A percentile compares a stretch with the other conserved stretches of the same genome.
phyloP scores from a whole-genome alignment of 805 yeast genomes.

The Saccharomycopsis synnaedendra region DNA sequence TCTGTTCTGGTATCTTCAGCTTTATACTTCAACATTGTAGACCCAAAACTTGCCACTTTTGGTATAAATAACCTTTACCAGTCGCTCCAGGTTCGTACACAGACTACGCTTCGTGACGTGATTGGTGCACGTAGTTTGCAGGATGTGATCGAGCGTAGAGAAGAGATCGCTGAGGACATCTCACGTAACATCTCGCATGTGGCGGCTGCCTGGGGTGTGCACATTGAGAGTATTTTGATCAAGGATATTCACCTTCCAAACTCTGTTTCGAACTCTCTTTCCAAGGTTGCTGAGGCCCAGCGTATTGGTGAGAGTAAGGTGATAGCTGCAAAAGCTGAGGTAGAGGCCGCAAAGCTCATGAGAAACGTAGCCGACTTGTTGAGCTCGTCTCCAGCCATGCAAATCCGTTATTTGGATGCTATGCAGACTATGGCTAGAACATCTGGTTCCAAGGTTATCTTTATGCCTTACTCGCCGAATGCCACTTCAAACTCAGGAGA shows the following conservation, averaged over 20 bases:
- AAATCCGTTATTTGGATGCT: slow-evolving; percentile 68
- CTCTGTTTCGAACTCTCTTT: slow-evolving; percentile 46
- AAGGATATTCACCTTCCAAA: slow-evolving; percentile 50
- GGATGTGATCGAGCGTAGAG: slow-evolving; percentile 64
- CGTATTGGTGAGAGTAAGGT: slow-evolving; percentile 69
- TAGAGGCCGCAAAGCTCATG: slow-evolving; percentile 65
- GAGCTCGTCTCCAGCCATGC: slow-evolving; percentile 69
- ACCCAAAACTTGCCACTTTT: slow-evolving; percentile 56
- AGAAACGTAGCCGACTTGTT: slow-evolving; percentile 69
- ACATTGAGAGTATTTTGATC: slow-evolving; percentile 54
- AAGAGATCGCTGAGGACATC: slow-evolving; percentile 56
- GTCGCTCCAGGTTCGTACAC: slow-evolving; percentile 57
- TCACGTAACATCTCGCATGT: slow-evolving; percentile 49
- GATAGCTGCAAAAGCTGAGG: slow-evolving; percentile 66
- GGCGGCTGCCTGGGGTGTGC: slow-evolving; percentile 61
- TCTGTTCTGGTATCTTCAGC: slow-evolving; percentile 52
- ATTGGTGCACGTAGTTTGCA: slow-evolving; percentile 55
- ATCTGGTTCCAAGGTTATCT: slow-evolving; percentile 56
- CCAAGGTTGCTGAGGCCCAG: slow-evolving; percentile 67
- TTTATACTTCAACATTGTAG: slow-evolving; percentile 52
- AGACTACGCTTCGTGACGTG: slow-evolving; percentile 63
- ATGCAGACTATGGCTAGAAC: slow-evolving; percentile 60
- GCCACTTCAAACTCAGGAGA: too few relatives aligned
- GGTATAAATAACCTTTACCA: slow-evolving; percentile 41
- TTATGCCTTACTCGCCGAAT: slow-evolving; percentile 39